Conservation (phyloP, 805 yeast species). For the Metschnikowia cubensis region DNA sequence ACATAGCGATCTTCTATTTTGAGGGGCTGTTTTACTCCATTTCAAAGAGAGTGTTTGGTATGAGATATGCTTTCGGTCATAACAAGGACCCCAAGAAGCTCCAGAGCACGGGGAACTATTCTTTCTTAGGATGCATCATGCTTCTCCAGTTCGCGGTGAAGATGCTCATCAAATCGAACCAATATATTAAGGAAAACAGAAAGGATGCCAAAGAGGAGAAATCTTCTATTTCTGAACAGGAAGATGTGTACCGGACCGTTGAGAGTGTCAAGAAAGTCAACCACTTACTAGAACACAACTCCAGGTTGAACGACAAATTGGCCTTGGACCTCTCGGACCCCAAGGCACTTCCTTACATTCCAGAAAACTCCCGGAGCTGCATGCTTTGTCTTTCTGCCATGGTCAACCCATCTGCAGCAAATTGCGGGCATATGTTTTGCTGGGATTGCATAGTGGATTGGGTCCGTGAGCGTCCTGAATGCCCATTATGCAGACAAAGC, state of each 20-base stretch:
- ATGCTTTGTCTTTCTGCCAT: slow-evolving; percentile 79
- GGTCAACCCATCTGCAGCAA: slow-evolving; percentile 78
- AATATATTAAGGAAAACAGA: slow-evolving; percentile 10
- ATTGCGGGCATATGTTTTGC: slow-evolving; percentile 91
- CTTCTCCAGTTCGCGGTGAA: slow-evolving; percentile 51
- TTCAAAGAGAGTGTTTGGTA: slow-evolving; percentile 71
- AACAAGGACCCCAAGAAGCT: slow-evolving; percentile 40
- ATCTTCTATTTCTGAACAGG: neutral
- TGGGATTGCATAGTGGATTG: slow-evolving; percentile 89
- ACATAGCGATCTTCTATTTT: slow-evolving; percentile 79
- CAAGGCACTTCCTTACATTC: slow-evolving; percentile 58
- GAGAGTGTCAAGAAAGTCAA: slow-evolving; percentile 12
- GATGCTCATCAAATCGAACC: slow-evolving; percentile 29
- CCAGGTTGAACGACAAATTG: slow-evolving; percentile 12
- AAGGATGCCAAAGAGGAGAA: neutral
- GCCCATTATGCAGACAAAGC: slow-evolving; percentile 84
- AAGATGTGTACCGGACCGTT: slow-evolving; percentile 5
- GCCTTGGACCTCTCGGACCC: slow-evolving; percentile 56
- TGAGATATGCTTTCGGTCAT: slow-evolving; percentile 76
- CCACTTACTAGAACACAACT: slow-evolving; percentile 4
- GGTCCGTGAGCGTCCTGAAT: slow-evolving; percentile 83
- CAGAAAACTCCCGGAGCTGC: slow-evolving; percentile 68
- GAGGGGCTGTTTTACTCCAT: slow-evolving; percentile 77
- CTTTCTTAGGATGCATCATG: slow-evolving; percentile 63
- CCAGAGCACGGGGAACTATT: slow-evolving; percentile 59